These are phyloP conservation scores for Oidium heveae DNA, from an alignment of 2,329 filamentous ascomycete species.

Conservation along the genomic window DNA sequence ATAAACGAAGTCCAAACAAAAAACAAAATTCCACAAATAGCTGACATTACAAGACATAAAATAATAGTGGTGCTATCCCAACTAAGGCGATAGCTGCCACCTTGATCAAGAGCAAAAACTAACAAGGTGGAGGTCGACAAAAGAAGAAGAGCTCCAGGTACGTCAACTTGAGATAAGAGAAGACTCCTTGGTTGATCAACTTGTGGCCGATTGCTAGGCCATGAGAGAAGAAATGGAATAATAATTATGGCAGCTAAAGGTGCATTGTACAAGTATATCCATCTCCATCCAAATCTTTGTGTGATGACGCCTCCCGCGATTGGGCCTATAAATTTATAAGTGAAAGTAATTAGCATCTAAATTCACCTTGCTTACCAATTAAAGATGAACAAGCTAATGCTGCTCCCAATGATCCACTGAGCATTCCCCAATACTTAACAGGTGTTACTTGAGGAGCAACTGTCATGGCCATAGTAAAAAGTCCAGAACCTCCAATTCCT, in stretches of 20 bases:
- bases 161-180: conserved; percentile 2
- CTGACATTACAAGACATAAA: conserved; percentile 8
- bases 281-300: conserved; percentile 3
- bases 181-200: background rate
- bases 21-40: conserved; percentile 12
- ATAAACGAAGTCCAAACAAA: conserved; percentile 10
- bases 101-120: conserved; percentile 22
- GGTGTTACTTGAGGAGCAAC: conserved; percentile 1
- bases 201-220: background rate
- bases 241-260: background rate
- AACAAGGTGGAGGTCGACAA: conserved; percentile 20
- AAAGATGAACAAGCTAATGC: conserved; percentile 1
- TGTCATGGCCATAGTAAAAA: conserved; percentile 8
- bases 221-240: background rate
- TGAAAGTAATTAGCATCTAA: background rate
- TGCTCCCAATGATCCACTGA: background rate
- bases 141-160: conserved; percentile 12
- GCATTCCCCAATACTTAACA: background rate
- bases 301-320: conserved; percentile 9
- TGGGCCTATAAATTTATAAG: conserved; percentile 5
- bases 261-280: conserved; percentile 1
- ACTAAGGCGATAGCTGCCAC: conserved; percentile 16
- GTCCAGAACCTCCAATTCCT: conserved; percentile 17
- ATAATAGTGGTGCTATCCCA: conserved; percentile 20
- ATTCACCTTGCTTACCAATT: background rate